Conservation (phyloP, 441 rosid species). For the Populus hybrid region DNA sequence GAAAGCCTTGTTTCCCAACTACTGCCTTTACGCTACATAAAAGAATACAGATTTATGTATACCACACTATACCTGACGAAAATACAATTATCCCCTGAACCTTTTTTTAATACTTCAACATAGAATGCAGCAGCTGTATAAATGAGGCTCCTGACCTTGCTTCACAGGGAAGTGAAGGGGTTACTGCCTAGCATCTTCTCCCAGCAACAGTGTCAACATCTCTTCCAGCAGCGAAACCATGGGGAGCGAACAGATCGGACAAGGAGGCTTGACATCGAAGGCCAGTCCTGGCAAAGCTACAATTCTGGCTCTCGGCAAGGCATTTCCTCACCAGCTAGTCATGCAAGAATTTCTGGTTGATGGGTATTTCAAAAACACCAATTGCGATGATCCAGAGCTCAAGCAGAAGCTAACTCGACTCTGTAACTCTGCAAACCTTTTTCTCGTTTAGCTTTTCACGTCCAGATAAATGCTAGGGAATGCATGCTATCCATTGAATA, state of each 20-base stretch:
- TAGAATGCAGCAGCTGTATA: conserved; percentile 12
- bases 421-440: conserved; percentile 40
- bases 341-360: conserved; percentile 95
- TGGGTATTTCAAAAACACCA: conserved; percentile 88
- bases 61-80: not conserved
- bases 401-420: conserved; percentile 80
- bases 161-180: conserved; percentile 6
- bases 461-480: not conserved
- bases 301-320: conserved; percentile 84
- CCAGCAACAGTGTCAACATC: not conserved
- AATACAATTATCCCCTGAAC: not conserved
- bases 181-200: not conserved
- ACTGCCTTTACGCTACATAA: conserved; percentile 15
- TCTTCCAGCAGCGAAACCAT: conserved; percentile 20
- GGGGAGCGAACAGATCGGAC: conserved; percentile 47
- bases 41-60: conserved; percentile 8
- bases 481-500: not conserved
- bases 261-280: conserved; percentile 30
- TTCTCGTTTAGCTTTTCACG: not conserved
- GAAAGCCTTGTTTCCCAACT: conserved; percentile 48
- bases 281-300: conserved; percentile 67
- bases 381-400: conserved; percentile 87
- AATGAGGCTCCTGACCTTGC: conserved; percentile 2
- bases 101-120: not conserved
- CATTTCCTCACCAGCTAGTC: conserved; percentile 95